phyloP scores from a whole-genome alignment of 768 basidiomycete genomes.

The Pisolithus tinctorius region DNA sequence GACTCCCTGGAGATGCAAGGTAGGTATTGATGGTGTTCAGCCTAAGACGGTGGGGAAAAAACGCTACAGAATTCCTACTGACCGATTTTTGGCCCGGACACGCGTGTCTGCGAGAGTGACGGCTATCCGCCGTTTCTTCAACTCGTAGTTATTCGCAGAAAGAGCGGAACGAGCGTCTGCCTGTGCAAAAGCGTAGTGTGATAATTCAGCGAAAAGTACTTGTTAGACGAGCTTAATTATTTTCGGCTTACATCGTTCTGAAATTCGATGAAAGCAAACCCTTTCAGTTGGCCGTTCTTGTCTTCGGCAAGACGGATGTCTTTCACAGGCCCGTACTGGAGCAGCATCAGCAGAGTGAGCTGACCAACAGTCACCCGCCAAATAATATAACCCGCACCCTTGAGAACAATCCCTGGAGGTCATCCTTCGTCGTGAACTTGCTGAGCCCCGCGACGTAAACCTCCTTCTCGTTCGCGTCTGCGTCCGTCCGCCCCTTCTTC shows the following conservation, averaged over 20 bases:
- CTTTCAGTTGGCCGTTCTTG: conserved; percentile 62
- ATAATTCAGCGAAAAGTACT: neutral
- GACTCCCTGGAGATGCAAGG: conserved; percentile 26
- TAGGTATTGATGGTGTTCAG: neutral
- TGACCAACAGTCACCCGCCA: neutral
- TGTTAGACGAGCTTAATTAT: neutral
- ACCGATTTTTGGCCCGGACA: conserved; percentile 50
- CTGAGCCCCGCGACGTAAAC: conserved; percentile 85
- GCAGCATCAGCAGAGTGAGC: neutral
- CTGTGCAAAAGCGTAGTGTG: conserved; percentile 30
- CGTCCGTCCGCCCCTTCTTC: conserved; percentile 87
- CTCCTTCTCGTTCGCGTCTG: conserved; percentile 75
- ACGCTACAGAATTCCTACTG: conserved; percentile 6
- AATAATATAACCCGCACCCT: conserved; percentile 41
- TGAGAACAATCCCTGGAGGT: conserved; percentile 73
- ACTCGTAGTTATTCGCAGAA: conserved; percentile 76
- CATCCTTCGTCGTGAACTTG: conserved; percentile 67
- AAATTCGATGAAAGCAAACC: conserved; percentile 92
- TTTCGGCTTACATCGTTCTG: conserved; percentile 54
- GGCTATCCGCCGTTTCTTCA: conserved; percentile 85
- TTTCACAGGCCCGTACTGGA: conserved; percentile 76
- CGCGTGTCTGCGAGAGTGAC: conserved; percentile 82
- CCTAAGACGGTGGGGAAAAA: neutral
- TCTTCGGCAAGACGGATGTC: conserved; percentile 76
- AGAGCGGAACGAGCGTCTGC: conserved; percentile 65